Evolutionary conservation across 805 yeast genomes (phyloP).

Genomic region (Saccharomyces eubayanus): DNA sequence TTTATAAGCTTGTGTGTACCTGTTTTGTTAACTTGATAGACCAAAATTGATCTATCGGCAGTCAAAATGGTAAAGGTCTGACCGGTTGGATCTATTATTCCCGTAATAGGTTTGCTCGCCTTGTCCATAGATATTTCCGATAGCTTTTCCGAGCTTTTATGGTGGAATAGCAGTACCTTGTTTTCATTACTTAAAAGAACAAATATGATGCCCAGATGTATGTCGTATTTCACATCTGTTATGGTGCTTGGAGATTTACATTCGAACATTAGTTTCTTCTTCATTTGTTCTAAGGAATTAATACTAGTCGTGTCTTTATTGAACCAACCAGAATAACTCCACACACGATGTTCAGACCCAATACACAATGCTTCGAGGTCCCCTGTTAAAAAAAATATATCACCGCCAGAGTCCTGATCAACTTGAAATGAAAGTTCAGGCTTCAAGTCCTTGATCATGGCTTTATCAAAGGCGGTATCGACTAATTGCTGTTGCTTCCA

Average conservation of each 20-base stretch:
- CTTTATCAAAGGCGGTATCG: constrained; percentile 26
- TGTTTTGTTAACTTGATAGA: constrained; percentile 20
- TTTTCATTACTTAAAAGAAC: constrained; percentile 19
- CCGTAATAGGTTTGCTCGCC: constrained; percentile 19
- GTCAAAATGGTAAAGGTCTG: constrained; percentile 20
- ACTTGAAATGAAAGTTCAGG: constrained; percentile 3
- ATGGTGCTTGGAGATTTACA: constrained; percentile 16
- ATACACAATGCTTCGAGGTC: constrained; percentile 10
- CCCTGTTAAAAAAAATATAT: constrained; percentile 14
- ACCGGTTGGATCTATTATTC: constrained; percentile 24
- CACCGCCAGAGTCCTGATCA: constrained; percentile 4
- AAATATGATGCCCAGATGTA: constrained; percentile 11
- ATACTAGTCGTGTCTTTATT: constrained; percentile 1
- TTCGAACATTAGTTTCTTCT: constrained; percentile 4
- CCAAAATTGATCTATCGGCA: constrained; percentile 22
- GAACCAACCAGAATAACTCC: constrained; percentile 14
- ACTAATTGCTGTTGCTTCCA: constrained; percentile 21
- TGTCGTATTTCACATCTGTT: constrained; percentile 26
- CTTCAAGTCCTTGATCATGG: constrained; percentile 12
- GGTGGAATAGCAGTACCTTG: constrained; percentile 13
- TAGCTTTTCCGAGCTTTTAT: constrained; percentile 7
- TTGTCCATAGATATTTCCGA: constrained; percentile 14
- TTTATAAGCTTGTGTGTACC: constrained; percentile 21
- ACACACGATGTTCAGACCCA: constrained; percentile 19
- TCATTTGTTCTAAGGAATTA: not conserved